Base-by-base conservation (phyloP, 257 asterid genomes). In the Ocimum tenuiflorum region DNA sequence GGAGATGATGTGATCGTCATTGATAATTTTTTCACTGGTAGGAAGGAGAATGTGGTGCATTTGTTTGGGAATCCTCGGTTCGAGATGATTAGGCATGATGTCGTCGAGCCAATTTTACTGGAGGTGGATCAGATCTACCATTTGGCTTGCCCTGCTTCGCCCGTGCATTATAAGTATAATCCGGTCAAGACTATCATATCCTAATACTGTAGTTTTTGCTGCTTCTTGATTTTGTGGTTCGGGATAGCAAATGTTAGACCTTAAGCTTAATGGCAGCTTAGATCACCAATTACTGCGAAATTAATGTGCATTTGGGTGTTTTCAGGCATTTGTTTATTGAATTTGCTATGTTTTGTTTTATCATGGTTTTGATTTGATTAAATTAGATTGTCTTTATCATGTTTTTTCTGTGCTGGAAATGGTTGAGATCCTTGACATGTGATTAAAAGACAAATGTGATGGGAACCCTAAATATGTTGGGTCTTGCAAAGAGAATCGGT, bases 391-490 rank as follows among this genome's bases (percentile, higher is more conserved):
- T 27, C 31, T 27, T 27, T 27, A 27, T 27, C 31, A 27, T 4
- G 31, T 2, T 27, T 27, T 27, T 27, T 4, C 70, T 63, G 64
- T 46, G 12, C 60, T 62, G 50, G 50, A 41, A 54, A 11, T 43
- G 62, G 31, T 27, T 81, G 86, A 67, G 73, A 76, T 75, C 90
- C 95, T 87, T 91, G 74, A 87, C 88, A 27, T 10, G 20, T 77
- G 77, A 53, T 81, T 77, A 88, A 84, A 91, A 91, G 88, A 91
- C 97, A 56, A 91, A 91, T 85, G 97, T 91, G 82, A 88, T 91
- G 97, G 97, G 97, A 57, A 91, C 97, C 0, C 88, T 91, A 42
- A 89, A 91, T 80, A 91, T 91, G 96, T 76, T 91, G 95, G 98
- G 98, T 14, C 95, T 91, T 60, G 96, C 98, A 42, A 91, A 89